Evolutionary conservation across 139 green algal genomes (phyloP), one percentile per base, ranked within the genome.

Genomic region (Chlorella vulgaris): DNA sequence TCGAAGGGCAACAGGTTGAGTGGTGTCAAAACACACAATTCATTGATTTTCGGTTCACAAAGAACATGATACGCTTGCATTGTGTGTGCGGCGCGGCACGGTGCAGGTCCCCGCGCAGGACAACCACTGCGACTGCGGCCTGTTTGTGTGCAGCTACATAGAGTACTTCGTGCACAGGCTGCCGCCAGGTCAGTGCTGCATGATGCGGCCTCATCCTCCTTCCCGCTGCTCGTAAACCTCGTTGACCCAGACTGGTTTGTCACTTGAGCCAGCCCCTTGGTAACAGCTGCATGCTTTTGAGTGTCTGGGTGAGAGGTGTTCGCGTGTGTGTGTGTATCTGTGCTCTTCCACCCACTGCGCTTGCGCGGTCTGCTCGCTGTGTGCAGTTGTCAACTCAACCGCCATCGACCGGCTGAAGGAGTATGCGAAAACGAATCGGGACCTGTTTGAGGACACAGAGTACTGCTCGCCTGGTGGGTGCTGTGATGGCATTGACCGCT

Each of bases 121-220:
- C 88, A 98, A 98, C 86, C 80, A 95, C 88, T 96, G 83, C 71
- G 95, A 98, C 86, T 98, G 95, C 81, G 95, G 95, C 13, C 90
- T 98, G 38, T 98, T 97, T 85, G 69, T 98, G 81, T 91, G 96
- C 61, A 66, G 87, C 60, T 98, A 95, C 81, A 63, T 93, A 6
- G 89, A 98, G 67, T 94, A 91, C 84, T 98, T 98, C 81, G 76
- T 84, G 3, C 40, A 88, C 51, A 65, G 51, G 1, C 60, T 85
- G 63, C 80, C 82, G 13, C 88, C 80, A n/a, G 70, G 58, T 71
- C 15, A 24, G 55, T 19, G 63, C 36, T 29, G 36, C 38, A n/a
- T 53, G 35, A 47, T 24, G 21, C 7, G 5, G 6, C 28, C 7
- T 7, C 39, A 69, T 18, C 18, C 31, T 69, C 7, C 62, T 43